Evolutionary conservation across 2,329 filamentous ascomycete species (phyloP).

Genomic region (Penicillium hordei): DNA sequence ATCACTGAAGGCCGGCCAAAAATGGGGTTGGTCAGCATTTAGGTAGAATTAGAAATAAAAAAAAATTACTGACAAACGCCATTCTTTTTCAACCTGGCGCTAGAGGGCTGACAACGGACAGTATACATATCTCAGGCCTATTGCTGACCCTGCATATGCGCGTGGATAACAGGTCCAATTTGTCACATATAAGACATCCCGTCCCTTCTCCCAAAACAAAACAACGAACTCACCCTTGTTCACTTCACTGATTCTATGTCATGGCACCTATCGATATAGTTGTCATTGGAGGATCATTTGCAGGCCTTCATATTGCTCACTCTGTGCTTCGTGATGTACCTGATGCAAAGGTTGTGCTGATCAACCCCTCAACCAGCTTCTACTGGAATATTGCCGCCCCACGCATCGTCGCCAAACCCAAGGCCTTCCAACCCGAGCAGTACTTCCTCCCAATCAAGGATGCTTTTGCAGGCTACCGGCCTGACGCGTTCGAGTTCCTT

Average conservation of each 20-base stretch:
- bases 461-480: conserved; percentile 52
- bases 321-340: conserved; percentile 37
- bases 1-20: background rate
- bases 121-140: background rate
- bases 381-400: conserved; percentile 57
- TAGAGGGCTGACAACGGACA: too few relatives aligned
- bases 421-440: conserved; percentile 49
- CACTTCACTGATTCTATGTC: background rate
- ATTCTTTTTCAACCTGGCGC: background rate
- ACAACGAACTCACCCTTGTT: background rate
- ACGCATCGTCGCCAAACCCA: conserved; percentile 51
- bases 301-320: conserved; percentile 39
- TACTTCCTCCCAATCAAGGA: conserved; percentile 52
- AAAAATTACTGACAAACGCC: background rate
- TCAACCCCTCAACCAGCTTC: conserved; percentile 55
- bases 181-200: conserved; percentile 12
- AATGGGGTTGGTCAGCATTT: background rate
- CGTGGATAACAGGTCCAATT: background rate
- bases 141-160: background rate
- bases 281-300: conserved; percentile 41
- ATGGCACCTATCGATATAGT: conserved; percentile 31
- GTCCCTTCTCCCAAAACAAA: conserved; percentile 1
- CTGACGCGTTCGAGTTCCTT: conserved; percentile 52
- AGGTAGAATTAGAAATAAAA: background rate
- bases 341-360: conserved; percentile 50